phyloP scores from a whole-genome alignment of 2,329 filamentous ascomycete genomes.

The Pyricularia pennisetigena region DNA sequence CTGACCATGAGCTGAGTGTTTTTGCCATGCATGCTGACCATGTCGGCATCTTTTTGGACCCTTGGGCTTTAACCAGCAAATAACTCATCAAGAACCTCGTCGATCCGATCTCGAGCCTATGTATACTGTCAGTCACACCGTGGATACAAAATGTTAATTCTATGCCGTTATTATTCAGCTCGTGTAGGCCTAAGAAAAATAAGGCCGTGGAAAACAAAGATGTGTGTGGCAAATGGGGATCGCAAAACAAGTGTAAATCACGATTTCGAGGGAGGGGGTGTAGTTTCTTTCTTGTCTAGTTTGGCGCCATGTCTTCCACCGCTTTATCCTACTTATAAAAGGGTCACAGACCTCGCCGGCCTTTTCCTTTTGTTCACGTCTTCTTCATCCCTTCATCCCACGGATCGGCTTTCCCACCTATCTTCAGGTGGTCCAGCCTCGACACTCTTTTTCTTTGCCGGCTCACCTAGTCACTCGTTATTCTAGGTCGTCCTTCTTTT shows the following conservation, averaged over 20 bases:
- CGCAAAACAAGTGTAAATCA: neutral
- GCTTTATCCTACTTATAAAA: neutral
- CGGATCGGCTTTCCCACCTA: neutral
- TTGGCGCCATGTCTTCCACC: neutral
- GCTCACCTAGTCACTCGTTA: neutral
- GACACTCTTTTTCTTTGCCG: neutral
- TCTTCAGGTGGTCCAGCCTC: neutral
- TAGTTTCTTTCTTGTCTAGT: neutral
- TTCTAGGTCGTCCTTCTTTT: neutral
- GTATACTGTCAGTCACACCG: neutral
- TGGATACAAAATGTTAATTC: neutral
- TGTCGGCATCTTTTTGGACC: too few species aligned
- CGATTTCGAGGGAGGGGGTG: neutral
- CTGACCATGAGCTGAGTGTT: too few species aligned
- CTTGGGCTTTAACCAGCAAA: too few species aligned
- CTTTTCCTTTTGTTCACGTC: neutral
- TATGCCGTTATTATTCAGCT: neutral
- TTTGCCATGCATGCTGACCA: too few species aligned
- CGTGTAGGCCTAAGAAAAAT: neutral
- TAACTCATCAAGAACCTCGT: neutral
- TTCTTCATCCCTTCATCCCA: neutral
- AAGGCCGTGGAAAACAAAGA: neutral
- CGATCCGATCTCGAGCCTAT: neutral
- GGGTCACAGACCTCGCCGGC: neutral
- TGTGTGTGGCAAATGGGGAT: neutral